These are phyloP conservation scores for Schoenoplectus tabernaemontani DNA, from an alignment of 202 grass and related monocot species.

Conservation along the genomic window DNA sequence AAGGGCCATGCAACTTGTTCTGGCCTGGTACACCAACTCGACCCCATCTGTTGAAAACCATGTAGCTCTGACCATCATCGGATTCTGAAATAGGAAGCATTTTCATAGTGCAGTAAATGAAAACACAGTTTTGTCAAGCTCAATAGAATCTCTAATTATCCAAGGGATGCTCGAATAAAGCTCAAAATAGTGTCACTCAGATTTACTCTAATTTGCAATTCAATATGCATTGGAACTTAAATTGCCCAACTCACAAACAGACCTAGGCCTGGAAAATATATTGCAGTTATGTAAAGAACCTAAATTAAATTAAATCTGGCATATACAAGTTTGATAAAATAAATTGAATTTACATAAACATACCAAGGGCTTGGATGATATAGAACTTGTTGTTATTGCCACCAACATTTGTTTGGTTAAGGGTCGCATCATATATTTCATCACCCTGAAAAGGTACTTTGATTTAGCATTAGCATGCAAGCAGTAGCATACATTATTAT, in stretches of 20 bases:
- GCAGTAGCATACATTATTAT: not conserved
- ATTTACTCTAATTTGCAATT: conserved; percentile 4
- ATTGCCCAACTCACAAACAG: not conserved
- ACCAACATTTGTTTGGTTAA: conserved; percentile 93
- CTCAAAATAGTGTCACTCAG: not conserved
- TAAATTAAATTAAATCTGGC: not conserved
- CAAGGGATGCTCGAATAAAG: not conserved
- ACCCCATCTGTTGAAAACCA: conserved; percentile 96
- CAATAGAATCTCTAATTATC: not conserved
- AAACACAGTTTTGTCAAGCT: not conserved
- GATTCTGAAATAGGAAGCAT: conserved; percentile 51
- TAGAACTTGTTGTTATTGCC: conserved; percentile 91
- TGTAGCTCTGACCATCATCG: conserved; percentile 62
- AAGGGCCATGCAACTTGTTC: conserved; percentile 66
- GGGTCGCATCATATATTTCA: conserved; percentile 79
- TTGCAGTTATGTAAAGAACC: not conserved
- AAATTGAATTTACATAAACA: conserved; percentile 18
- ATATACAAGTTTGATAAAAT: not conserved
- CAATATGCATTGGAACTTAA: not conserved
- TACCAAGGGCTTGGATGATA: conserved; percentile 89
- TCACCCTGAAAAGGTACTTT: conserved; percentile 47
- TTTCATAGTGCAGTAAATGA: not conserved
- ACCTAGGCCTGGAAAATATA: not conserved
- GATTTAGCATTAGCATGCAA: not conserved
- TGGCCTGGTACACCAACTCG: conserved; percentile 78